Conservation (phyloP, 768 basidiomycete species). For the Leccinum fibrillosum region DNA sequence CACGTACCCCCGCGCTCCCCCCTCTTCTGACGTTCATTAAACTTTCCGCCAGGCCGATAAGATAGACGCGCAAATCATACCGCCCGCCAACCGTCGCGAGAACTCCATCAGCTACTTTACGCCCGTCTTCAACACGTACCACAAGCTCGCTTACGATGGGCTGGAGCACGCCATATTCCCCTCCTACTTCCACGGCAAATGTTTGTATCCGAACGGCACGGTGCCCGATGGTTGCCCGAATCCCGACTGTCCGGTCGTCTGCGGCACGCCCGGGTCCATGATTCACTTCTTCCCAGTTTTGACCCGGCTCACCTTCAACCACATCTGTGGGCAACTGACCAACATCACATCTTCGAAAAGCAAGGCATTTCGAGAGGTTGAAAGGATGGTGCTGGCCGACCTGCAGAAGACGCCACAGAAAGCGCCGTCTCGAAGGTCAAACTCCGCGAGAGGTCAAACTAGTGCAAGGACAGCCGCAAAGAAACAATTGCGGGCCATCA, state of each 20-base stretch:
- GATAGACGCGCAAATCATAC: constrained; percentile 34
- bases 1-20: constrained; percentile 26
- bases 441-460: constrained; percentile 15
- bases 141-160: constrained; percentile 38
- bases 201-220: constrained; percentile 47
- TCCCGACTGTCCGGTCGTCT: constrained; percentile 74
- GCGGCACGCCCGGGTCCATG: constrained; percentile 79
- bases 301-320: constrained; percentile 45
- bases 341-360: constrained; percentile 37
- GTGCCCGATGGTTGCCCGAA: constrained; percentile 74
- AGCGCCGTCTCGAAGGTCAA: constrained; percentile 6
- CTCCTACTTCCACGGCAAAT: constrained; percentile 75
- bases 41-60: constrained; percentile 31
- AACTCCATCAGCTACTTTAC: constrained; percentile 37
- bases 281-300: constrained; percentile 62
- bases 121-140: constrained; percentile 48
- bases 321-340: constrained; percentile 35
- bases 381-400: constrained; percentile 40
- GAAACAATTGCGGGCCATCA: constrained; percentile 30
- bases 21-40: neutral
- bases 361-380: constrained; percentile 40
- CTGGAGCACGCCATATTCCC: constrained; percentile 64
- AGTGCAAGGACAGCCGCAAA: constrained; percentile 17
- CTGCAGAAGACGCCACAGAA: constrained; percentile 17
- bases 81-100: constrained; percentile 20